phyloP scores from a whole-genome alignment of 305 asterid genomes.

The Rubia peregrina region DNA sequence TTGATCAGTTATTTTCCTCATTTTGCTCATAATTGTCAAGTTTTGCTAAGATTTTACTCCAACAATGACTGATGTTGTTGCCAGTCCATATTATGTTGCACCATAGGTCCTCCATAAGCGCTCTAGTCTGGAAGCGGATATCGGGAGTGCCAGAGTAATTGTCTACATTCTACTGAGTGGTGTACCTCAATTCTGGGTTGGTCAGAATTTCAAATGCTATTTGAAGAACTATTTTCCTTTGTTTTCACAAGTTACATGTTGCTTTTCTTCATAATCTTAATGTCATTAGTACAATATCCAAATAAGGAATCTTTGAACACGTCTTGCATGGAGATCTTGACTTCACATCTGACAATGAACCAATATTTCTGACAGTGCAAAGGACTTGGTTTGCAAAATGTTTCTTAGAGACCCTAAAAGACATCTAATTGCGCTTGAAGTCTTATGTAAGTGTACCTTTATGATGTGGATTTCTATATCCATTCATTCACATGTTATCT shows the following conservation, averaged over 20 bases:
- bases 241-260: not conserved
- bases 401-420: slow-evolving; percentile 63
- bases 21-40: slow-evolving; percentile 8
- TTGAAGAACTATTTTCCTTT: not conserved
- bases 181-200: slow-evolving; percentile 87
- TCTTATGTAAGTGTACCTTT: slow-evolving; percentile 50
- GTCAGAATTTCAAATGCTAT: slow-evolving; percentile 29
- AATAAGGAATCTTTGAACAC: slow-evolving; percentile 64
- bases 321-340: slow-evolving; percentile 71
- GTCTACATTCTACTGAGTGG: slow-evolving; percentile 68
- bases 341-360: slow-evolving; percentile 83
- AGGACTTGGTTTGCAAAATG: slow-evolving; percentile 72
- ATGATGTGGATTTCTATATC: not conserved
- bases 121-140: slow-evolving; percentile 77
- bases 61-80: slow-evolving; percentile 56
- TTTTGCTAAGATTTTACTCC: slow-evolving; percentile 10
- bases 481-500: not conserved
- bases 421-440: slow-evolving; percentile 75
- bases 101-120: slow-evolving; percentile 67
- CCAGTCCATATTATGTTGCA: slow-evolving; percentile 84
- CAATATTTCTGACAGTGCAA: slow-evolving; percentile 62
- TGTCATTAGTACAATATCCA: slow-evolving; percentile 37
- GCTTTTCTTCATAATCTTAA: not conserved
- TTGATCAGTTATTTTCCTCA: slow-evolving; percentile 70
- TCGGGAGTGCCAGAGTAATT: slow-evolving; percentile 90